Base-by-base conservation (phyloP, 2,329 filamentous ascomycete genomes). In the Xylariomycetidae sp. region DNA sequence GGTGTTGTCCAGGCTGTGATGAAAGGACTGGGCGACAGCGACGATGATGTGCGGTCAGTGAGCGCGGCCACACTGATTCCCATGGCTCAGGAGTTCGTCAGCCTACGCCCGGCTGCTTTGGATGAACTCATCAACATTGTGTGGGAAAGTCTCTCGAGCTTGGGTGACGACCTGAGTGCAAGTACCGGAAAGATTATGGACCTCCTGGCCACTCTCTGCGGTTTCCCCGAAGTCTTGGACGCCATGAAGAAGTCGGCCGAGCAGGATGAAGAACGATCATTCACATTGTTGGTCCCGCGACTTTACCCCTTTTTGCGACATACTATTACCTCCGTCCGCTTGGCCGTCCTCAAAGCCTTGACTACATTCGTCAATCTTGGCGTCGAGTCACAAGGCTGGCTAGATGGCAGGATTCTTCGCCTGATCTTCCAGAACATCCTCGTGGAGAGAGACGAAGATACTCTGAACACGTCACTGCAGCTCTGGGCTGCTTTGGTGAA, bases 151-250 rank as follows among this genome's bases (percentile, higher is more conserved):
- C 69, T 98, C 16, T 94, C 90, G 4, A 93, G 94, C 55, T 69
- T 98, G n/a, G 89, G 90, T 44, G 92, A 98, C 55, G 92, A 98
- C 54, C 71, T 98, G 13, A 96, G 89, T 57, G 92, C 92, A 4
- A 96, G 92, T 57, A 98, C 93, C 8, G 92, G 92, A 29, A 93
- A 88, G 36, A 94, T 98, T 34, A 98, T 98, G 93, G 93, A 98
- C 58, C 74, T 98, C 25, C 72, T 98, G 13, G 92, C 93, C 10
- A 96, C 92, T 39, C 76, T 98, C 2, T 98, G 92, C 64, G 84
- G 88, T 43, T 98, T 95, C 65, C 85, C 85, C 1, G 78, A 95
- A 62, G 90, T 96, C 6, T 65, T 98, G 19, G 79, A 90, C 40
- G 85, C 90, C 10, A 98, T 98, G 92, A 94, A 94, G 61, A 67